These are phyloP conservation scores for Myxozyma mucilagina DNA, from an alignment of 805 yeast species.

Conservation along the genomic window DNA sequence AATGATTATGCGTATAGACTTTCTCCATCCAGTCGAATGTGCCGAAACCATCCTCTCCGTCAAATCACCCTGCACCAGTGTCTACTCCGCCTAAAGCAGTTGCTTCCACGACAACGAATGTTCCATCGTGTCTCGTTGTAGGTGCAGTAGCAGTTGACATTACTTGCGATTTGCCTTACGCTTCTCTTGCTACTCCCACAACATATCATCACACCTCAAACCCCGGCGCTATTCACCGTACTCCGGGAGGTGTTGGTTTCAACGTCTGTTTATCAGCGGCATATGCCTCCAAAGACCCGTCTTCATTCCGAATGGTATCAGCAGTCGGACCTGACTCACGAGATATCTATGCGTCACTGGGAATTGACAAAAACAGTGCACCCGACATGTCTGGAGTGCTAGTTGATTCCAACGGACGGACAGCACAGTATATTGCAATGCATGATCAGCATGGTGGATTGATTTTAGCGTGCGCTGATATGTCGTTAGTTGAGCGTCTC, in stretches of 20 bases:
- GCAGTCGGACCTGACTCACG: constrained; percentile 57
- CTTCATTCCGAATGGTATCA: constrained; percentile 50
- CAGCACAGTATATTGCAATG: constrained; percentile 74
- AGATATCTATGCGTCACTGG: constrained; percentile 22
- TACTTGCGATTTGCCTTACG: constrained; percentile 45
- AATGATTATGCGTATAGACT: neutral
- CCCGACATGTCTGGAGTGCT: constrained; percentile 31
- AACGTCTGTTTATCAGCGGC: constrained; percentile 70
- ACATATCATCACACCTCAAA: constrained; percentile 58
- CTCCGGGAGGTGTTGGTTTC: constrained; percentile 83
- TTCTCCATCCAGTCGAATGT: neutral
- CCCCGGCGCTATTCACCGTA: constrained; percentile 59
- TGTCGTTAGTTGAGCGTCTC: constrained; percentile 60
- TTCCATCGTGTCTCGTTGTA: constrained; percentile 44
- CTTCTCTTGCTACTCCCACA: constrained; percentile 34
- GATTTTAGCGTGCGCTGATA: constrained; percentile 78
- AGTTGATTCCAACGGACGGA: constrained; percentile 38
- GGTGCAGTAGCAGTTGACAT: constrained; percentile 81
- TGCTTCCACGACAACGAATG: neutral
- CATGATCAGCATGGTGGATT: constrained; percentile 65
- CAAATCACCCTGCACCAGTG: neutral
- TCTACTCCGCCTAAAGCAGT: neutral
- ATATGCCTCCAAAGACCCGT: constrained; percentile 36
- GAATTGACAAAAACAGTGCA: neutral
- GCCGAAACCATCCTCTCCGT: neutral